Evolutionary conservation across 352 stramenopile species (phyloP).

Genomic region (Pythium insidiosum): DNA sequence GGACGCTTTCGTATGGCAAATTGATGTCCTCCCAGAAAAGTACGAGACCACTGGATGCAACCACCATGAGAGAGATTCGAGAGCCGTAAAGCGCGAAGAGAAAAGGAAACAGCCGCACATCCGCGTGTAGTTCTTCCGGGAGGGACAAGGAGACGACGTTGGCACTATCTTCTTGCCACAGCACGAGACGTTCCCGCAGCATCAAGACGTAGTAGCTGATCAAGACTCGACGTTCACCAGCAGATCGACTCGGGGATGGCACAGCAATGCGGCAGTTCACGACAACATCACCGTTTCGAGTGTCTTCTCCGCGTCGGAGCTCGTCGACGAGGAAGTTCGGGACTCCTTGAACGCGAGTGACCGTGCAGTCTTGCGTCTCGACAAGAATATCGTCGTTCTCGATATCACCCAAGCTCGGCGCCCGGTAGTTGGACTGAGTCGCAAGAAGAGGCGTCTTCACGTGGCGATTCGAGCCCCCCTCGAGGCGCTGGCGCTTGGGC

Average conservation of each 20-base stretch:
- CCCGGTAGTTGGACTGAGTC: not conserved
- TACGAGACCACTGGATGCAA: constrained; percentile 52
- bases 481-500: constrained; percentile 62
- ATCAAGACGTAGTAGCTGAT: constrained; percentile 49
- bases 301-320: constrained; percentile 32
- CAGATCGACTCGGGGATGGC: not conserved
- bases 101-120: constrained; percentile 53
- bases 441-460: constrained; percentile 1
- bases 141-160: constrained; percentile 43
- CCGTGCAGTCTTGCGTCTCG: constrained; percentile 44
- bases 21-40: constrained; percentile 82
- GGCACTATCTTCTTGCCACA: constrained; percentile 44
- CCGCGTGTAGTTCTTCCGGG: constrained; percentile 37
- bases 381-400: constrained; percentile 25
- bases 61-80: constrained; percentile 61
- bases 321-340: constrained; percentile 35
- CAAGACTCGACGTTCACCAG: constrained; percentile 33
- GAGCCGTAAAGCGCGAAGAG: constrained; percentile 56
- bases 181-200: constrained; percentile 45
- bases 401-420: constrained; percentile 3
- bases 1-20: constrained; percentile 65
- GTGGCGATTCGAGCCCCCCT: constrained; percentile 3
- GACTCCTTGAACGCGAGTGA: constrained; percentile 33
- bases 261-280: constrained; percentile 16
- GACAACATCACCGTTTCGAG: constrained; percentile 5